These are phyloP conservation scores for Diaporthe capsici DNA, from an alignment of 2,329 filamentous ascomycete genomes.

Conservation along the genomic window DNA sequence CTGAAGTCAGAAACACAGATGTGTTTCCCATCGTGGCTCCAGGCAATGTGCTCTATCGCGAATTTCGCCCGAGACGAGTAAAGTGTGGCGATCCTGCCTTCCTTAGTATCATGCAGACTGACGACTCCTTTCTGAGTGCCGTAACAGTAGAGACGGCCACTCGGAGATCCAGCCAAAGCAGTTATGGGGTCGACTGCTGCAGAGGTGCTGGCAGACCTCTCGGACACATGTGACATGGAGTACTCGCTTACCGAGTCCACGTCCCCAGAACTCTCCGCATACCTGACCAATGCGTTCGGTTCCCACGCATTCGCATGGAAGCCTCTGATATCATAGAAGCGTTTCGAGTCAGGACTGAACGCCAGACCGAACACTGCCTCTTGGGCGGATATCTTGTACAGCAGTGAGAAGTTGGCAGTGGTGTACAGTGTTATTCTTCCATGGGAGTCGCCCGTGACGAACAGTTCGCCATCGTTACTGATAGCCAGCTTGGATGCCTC, in stretches of 20 bases:
- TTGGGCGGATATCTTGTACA: neutral
- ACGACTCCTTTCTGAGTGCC: conserved; percentile 6
- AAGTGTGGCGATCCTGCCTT: neutral
- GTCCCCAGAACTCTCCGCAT: neutral
- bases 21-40: conserved; percentile 4
- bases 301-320: neutral
- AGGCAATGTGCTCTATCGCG: neutral
- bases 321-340: conserved; percentile 13
- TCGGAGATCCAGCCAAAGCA: neutral
- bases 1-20: neutral
- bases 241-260: neutral
- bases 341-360: neutral
- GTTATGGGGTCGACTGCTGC: neutral
- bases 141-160: neutral
- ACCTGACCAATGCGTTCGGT: neutral
- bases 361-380: neutral
- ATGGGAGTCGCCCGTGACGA: neutral
- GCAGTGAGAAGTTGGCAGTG: neutral
- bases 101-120: neutral
- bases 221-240: neutral
- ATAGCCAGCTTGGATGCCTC: neutral
- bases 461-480: conserved; percentile 7
- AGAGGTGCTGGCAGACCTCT: neutral
- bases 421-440: neutral
- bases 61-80: neutral